phyloP scores from a whole-genome alignment of 352 stramenopile species.

The Pythium coloratum region DNA sequence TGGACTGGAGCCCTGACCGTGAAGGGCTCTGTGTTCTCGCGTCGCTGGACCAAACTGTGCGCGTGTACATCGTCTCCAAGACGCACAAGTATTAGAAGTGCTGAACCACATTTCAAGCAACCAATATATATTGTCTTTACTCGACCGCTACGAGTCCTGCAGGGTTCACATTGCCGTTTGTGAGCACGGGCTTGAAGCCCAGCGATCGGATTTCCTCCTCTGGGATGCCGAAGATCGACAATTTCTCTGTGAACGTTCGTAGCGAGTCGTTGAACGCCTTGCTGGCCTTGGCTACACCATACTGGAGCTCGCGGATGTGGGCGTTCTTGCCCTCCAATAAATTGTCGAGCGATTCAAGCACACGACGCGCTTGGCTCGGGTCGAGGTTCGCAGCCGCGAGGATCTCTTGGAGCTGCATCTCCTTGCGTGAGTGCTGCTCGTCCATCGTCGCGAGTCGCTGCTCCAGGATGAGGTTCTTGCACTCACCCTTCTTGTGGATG shows the following conservation, averaged over 20 bases:
- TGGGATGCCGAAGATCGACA: conserved; percentile 64
- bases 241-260: conserved; percentile 69
- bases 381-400: conserved; percentile 76
- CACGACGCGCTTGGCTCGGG: conserved; percentile 55
- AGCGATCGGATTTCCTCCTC: conserved; percentile 71
- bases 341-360: conserved; percentile 66
- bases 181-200: conserved; percentile 57
- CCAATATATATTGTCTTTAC: conserved; percentile 22
- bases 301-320: conserved; percentile 61
- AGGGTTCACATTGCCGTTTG: conserved; percentile 60
- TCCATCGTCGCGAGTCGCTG: conserved; percentile 77
- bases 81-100: conserved; percentile 91
- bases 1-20: conserved; percentile 96
- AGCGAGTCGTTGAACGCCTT: conserved; percentile 81
- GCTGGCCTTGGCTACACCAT: conserved; percentile 66
- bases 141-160: conserved; percentile 73
- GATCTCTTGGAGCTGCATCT: conserved; percentile 66
- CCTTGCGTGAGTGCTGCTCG: conserved; percentile 77
- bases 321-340: conserved; percentile 65
- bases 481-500: conserved; percentile 90
- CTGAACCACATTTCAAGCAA: background rate
- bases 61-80: conserved; percentile 96
- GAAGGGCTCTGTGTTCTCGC: conserved; percentile 91
- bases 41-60: conserved; percentile 94
- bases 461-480: conserved; percentile 89